phyloP scores from a whole-genome alignment of 106 monocot genomes.

The Acanthochlamys bracteata region DNA sequence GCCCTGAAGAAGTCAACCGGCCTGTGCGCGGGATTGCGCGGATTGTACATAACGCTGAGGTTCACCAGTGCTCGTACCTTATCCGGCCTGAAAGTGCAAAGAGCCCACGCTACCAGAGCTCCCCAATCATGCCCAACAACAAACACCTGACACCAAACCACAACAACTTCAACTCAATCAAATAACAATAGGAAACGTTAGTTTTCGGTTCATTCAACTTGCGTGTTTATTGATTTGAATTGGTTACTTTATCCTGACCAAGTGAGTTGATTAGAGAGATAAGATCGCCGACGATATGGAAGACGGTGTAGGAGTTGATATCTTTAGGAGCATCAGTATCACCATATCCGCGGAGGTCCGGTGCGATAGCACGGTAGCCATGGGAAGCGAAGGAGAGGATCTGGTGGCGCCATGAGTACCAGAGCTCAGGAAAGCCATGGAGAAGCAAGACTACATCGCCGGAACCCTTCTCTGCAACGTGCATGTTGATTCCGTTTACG shows the following conservation, averaged over 20 bases:
- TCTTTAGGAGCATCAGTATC: conserved; percentile 26
- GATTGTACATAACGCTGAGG: conserved; percentile 19
- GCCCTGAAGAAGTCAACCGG: conserved; percentile 4
- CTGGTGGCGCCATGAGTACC: conserved; percentile 76
- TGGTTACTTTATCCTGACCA: conserved; percentile 1
- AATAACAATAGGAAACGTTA: too few relatives aligned
- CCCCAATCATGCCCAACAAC: conserved; percentile 15
- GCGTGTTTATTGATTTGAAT: not conserved
- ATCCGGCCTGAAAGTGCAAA: conserved; percentile 16
- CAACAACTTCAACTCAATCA: too few relatives aligned
- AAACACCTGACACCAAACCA: conserved; percentile 12
- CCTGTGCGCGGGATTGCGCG: conserved; percentile 9
- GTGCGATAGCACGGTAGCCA: conserved; percentile 50
- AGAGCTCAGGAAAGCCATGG: conserved; percentile 69
- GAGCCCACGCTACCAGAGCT: conserved; percentile 12
- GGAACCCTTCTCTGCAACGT: conserved; percentile 55
- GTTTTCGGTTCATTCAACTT: too few relatives aligned
- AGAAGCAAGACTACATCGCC: conserved; percentile 44
- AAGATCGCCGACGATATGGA: conserved; percentile 26
- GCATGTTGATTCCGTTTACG: conserved; percentile 52
- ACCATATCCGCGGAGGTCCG: conserved; percentile 59
- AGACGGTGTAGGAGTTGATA: conserved; percentile 6
- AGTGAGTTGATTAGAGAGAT: conserved; percentile 8
- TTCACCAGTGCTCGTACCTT: conserved; percentile 18
- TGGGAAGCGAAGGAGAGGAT: conserved; percentile 32